Percentiles rank a stretch among this genome's conserved stretches.
Conservation (phyloP, 164 flowering plant species). For the Paratinospora sagittata region DNA sequence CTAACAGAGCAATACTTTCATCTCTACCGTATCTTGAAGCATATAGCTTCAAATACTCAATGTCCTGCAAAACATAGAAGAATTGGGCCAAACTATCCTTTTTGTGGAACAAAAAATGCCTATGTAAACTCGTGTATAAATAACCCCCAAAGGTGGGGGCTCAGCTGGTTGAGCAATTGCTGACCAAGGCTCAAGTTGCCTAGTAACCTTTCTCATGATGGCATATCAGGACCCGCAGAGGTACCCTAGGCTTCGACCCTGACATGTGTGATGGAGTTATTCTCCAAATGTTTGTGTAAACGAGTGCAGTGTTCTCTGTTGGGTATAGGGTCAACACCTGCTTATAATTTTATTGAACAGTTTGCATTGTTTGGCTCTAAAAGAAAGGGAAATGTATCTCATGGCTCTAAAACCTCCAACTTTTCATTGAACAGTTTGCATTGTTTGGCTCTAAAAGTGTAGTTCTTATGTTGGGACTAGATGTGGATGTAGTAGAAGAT, state of each 20-base stretch:
- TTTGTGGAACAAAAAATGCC: neutral
- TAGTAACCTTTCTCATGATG: too few species aligned
- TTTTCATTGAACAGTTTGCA: neutral
- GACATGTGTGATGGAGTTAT: too few species aligned
- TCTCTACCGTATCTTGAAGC: conserved; percentile 76
- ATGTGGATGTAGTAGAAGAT: neutral
- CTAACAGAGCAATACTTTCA: conserved; percentile 63
- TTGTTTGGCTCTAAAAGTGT: too few species aligned
- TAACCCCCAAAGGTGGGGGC: too few species aligned
- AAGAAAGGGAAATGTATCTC: neutral
- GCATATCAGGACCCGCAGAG: neutral
- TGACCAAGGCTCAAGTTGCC: too few species aligned
- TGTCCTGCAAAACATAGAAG: conserved; percentile 40
- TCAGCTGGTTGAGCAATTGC: too few species aligned
- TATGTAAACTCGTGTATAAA: neutral
- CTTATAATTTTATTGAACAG: neutral
- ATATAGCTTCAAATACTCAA: conserved; percentile 79
- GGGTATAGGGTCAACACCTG: neutral
- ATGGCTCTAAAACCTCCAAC: neutral
- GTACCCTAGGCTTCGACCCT: too few species aligned
- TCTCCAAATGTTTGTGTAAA: too few species aligned
- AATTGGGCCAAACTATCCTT: neutral
- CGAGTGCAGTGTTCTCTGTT: too few species aligned
- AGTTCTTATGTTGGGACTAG: neutral
- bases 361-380: neutral